Conservation (phyloP, 495 filamentous ascomycete species). For the Parathielavia appendiculata region DNA sequence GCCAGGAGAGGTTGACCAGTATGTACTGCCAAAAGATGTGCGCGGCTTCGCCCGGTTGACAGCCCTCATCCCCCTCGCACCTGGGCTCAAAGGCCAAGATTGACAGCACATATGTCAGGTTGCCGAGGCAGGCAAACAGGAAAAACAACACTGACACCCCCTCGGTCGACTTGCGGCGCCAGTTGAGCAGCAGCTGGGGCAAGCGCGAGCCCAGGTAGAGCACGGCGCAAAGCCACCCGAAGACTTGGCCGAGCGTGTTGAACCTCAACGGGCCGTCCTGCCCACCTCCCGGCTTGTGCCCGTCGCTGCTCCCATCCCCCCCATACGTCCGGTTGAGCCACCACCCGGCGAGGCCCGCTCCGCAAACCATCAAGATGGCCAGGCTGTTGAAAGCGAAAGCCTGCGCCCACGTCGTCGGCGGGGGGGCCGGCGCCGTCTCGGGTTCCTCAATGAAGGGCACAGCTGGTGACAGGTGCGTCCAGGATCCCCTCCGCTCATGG, state of each 20-base stretch:
- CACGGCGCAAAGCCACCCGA: conserved; percentile 78
- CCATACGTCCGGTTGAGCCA: conserved; percentile 54
- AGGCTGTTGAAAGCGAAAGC: conserved; percentile 63
- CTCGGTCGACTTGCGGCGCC: conserved; percentile 80
- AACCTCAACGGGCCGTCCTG: conserved; percentile 50
- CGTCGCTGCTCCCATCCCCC: conserved; percentile 10
- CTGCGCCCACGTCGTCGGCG: conserved; percentile 48
- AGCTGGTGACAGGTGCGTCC: conserved; percentile 67
- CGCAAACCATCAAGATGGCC: conserved; percentile 71
- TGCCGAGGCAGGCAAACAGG: conserved; percentile 91
- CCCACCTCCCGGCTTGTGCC: background rate
- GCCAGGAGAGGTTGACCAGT: conserved; percentile 80
- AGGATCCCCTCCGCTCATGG: conserved; percentile 46
- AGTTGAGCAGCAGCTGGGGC: conserved; percentile 88
- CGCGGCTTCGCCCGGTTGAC: conserved; percentile 51
- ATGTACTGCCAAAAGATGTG: conserved; percentile 71
- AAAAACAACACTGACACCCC: conserved; percentile 92
- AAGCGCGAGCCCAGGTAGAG: conserved; percentile 85
- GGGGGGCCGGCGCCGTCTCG: conserved; percentile 26
- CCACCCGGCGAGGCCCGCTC: conserved; percentile 81
- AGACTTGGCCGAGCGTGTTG: conserved; percentile 72
- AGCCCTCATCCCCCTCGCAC: conserved; percentile 42
- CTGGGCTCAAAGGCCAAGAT: conserved; percentile 80
- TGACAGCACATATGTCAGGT: conserved; percentile 85
- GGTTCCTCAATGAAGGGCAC: conserved; percentile 56